These are phyloP conservation scores for Apiotrichum porosum DNA, from an alignment of 1,284 basidiomycete species.

Conservation along the genomic window DNA sequence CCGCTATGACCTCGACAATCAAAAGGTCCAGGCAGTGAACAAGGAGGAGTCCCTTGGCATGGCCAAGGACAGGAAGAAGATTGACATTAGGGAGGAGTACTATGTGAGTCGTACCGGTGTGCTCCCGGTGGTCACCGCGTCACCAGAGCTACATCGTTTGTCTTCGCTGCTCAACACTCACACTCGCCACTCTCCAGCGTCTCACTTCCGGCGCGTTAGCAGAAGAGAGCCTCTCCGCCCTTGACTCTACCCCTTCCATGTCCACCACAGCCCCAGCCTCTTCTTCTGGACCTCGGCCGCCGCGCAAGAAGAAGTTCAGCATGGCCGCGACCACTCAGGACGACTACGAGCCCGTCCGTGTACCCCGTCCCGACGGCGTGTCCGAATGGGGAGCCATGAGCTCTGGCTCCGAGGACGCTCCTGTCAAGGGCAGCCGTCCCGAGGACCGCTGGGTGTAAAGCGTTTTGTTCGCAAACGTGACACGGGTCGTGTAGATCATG, in stretches of 20 bases:
- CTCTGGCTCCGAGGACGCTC: conserved; percentile 48
- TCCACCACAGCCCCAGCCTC: too few relatives aligned
- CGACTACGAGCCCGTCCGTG: conserved; percentile 83
- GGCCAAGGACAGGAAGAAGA: conserved; percentile 71
- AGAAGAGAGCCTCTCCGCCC: conserved; percentile 8
- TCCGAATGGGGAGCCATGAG: conserved; percentile 87
- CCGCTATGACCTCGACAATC: conserved; percentile 80
- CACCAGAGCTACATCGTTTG: too few relatives aligned
- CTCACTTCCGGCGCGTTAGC: conserved; percentile 18
- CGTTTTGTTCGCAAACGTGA: too few relatives aligned
- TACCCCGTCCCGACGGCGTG: conserved; percentile 71
- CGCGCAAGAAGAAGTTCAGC: conserved; percentile 26
- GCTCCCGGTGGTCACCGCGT: background rate
- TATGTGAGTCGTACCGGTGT: conserved; percentile 60
- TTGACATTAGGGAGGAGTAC: conserved; percentile 93
- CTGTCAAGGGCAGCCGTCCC: conserved; percentile 38
- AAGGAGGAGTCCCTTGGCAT: conserved; percentile 81
- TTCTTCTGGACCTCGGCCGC: conserved; percentile 1
- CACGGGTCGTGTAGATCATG: too few relatives aligned
- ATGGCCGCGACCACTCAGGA: conserved; percentile 48
- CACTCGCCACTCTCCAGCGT: conserved; percentile 22
- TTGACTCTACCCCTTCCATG: too few relatives aligned
- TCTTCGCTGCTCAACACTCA: too few relatives aligned
- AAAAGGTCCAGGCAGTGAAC: conserved; percentile 69
- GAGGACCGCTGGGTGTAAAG: conserved; percentile 43